Conservation (phyloP, 345 rosid species). For the Streptanthus diversifolius region DNA sequence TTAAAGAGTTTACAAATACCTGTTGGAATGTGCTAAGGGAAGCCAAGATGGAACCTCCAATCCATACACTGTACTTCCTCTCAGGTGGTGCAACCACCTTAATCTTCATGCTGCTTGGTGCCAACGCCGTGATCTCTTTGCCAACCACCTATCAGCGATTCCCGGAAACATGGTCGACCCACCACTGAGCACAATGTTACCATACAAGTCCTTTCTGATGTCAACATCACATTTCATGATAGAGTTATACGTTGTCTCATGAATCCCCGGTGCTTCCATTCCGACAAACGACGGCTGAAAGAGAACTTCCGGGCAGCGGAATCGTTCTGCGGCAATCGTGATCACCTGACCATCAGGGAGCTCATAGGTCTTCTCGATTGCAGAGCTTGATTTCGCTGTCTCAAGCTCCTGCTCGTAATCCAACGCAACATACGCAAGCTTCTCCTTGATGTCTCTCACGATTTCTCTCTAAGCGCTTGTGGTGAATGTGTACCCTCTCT, state of each 20-base stretch:
- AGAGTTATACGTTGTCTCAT: constrained; percentile 80
- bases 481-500: constrained; percentile 83
- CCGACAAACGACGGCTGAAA: constrained; percentile 87
- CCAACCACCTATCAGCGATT: constrained; percentile 79
- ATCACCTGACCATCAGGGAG: constrained; percentile 83
- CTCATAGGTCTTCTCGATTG: constrained; percentile 75
- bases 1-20: constrained; percentile 31
- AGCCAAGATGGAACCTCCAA: constrained; percentile 78
- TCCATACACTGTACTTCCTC: constrained; percentile 88
- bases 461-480: constrained; percentile 92
- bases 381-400: constrained; percentile 65
- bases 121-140: constrained; percentile 74
- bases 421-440: constrained; percentile 70
- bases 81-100: constrained; percentile 85
- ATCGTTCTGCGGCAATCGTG: constrained; percentile 84
- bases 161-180: constrained; percentile 84
- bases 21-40: constrained; percentile 94
- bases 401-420: constrained; percentile 84
- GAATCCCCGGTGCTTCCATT: constrained; percentile 86
- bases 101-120: constrained; percentile 87
- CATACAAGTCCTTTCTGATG: constrained; percentile 74
- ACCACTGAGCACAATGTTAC: constrained; percentile 80
- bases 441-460: constrained; percentile 87
- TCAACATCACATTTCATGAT: constrained; percentile 88
- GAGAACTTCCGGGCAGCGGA: constrained; percentile 80